Conservation (phyloP, 768 basidiomycete species). For the Rhodosporidiobolus sp. region DNA sequence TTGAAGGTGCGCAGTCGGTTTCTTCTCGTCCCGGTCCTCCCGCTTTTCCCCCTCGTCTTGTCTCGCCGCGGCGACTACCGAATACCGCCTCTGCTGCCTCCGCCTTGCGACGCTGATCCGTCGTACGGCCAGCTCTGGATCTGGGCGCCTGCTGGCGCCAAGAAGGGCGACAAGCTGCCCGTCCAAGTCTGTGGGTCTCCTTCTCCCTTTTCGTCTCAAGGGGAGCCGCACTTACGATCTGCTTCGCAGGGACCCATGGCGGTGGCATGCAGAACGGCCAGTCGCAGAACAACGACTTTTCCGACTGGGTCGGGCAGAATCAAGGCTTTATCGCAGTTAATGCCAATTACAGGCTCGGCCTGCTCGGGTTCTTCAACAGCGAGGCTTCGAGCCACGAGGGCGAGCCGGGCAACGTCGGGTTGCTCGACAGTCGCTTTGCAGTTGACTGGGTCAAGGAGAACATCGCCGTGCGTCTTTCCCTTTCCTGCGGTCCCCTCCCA, state of each 20-base stretch:
- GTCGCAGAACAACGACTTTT: conserved; percentile 30
- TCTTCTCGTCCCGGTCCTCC: too few species aligned
- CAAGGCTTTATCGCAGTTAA: conserved; percentile 28
- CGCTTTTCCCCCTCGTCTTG: background rate
- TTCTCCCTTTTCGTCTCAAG: too few species aligned
- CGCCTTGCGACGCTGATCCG: too few species aligned
- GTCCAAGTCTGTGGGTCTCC: background rate
- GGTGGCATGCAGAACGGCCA: conserved; percentile 27
- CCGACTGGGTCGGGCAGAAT: conserved; percentile 28
- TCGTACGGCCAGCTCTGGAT: conserved; percentile 35
- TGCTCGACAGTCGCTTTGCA: conserved; percentile 27
- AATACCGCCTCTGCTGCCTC: too few species aligned
- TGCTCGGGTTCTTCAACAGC: conserved; percentile 25
- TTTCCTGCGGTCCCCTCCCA: too few species aligned
- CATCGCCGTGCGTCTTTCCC: conserved; percentile 5
- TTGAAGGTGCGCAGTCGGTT: conserved; percentile 6
- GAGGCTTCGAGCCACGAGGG: conserved; percentile 8
- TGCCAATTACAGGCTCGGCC: conserved; percentile 36
- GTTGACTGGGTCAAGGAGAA: conserved; percentile 29
- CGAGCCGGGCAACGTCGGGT: conserved; percentile 22
- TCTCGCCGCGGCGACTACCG: too few species aligned
- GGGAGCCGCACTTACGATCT: background rate
- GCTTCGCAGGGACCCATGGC: background rate
- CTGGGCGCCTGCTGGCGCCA: conserved; percentile 27
- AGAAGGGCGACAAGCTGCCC: conserved; percentile 32